Base-by-base conservation (phyloP, 768 basidiomycete species). In the Lentinula raphanica region DNA sequence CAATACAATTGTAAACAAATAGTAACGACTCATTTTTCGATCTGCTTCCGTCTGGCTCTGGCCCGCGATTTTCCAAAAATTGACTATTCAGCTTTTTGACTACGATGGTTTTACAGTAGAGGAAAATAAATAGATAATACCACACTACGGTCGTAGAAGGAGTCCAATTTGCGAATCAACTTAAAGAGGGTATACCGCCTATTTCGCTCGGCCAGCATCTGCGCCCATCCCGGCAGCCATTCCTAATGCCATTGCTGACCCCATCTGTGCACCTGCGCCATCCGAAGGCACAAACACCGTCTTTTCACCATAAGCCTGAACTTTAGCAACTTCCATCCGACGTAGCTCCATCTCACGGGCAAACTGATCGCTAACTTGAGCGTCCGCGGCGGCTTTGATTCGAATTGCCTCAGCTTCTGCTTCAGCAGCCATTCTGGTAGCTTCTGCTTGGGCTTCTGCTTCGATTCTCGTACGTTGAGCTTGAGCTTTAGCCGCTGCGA, bases 321-420 rank as follows among this genome's bases (percentile, higher is more conserved):
- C 75, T 54, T 83, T 78, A 21, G 73, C 61, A 21, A 92, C 78
- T 58, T 92, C 90, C 58, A 85, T 72, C 40, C 89, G 76, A 36
- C 85, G 74, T 54, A 88, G 64, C 67, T 82, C 81, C 89, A 92
- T 92, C 71, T 92, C 88, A 42, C 84, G 79, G 0, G 90, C 89
- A 65, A 87, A 92, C 40, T 71, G 71, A 63, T 91, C 86, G 19
- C 71, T 61, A 17, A 91, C 84, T 32, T 76, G 71, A 3, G 76
- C 73, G 61, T 90, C 88, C 1, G 89, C 88, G 3, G 71, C 60
- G 0, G 87, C 84, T 64, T 83, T 88, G 64, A 83, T 80, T 38
- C 81, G 80, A 46, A 84, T 74, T 0, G 90, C 86, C 60, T 79
- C 79, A 0, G 89, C 86, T 11, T 91, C 27, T 13, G 32, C 51